A percentile compares a stretch with the other conserved stretches of the same genome.
Evolutionary conservation across 2,329 filamentous ascomycete genomes (phyloP).

Genomic region (Dactylellina cionopaga): DNA sequence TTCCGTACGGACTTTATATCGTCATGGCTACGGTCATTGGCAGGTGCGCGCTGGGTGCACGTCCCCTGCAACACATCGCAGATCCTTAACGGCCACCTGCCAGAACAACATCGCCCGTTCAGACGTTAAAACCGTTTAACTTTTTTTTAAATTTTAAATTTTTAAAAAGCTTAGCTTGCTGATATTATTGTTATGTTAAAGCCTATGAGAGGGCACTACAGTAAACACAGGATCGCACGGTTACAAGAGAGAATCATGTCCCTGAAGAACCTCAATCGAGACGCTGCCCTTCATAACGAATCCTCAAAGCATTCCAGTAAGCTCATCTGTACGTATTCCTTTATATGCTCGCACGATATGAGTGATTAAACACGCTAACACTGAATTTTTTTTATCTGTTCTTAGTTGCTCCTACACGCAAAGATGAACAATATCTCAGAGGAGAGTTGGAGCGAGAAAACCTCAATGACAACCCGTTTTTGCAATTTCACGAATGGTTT

Average conservation of each 20-base stretch:
- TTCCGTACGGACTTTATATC: conserved; percentile 10
- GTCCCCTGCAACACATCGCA: conserved; percentile 22
- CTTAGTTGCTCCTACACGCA: conserved; percentile 65
- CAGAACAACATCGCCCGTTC: not conserved
- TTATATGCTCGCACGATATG: not conserved
- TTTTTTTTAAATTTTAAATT: conserved; percentile 5
- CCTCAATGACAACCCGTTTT: conserved; percentile 73
- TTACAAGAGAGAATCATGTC: conserved; percentile 48
- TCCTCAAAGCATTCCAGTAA: conserved; percentile 54
- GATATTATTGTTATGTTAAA: not conserved
- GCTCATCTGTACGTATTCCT: conserved; percentile 59
- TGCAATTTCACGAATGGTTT: conserved; percentile 94
- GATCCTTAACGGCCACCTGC: conserved; percentile 5
- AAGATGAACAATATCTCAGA: conserved; percentile 80
- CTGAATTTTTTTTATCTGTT: not conserved
- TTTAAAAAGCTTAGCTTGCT: conserved; percentile 18
- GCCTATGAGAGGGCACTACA: conserved; percentile 50
- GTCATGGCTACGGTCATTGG: not conserved
- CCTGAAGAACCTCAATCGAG: conserved; percentile 43
- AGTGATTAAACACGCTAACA: conserved; percentile 25
- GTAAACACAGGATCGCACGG: conserved; percentile 42
- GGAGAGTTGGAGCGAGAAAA: conserved; percentile 71
- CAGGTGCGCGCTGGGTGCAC: conserved; percentile 4
- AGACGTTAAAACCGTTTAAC: not conserved
- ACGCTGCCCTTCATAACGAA: conserved; percentile 37